phyloP scores from a whole-genome alignment of 805 yeast genomes.

The Trichomonascus vanleenenianus region DNA sequence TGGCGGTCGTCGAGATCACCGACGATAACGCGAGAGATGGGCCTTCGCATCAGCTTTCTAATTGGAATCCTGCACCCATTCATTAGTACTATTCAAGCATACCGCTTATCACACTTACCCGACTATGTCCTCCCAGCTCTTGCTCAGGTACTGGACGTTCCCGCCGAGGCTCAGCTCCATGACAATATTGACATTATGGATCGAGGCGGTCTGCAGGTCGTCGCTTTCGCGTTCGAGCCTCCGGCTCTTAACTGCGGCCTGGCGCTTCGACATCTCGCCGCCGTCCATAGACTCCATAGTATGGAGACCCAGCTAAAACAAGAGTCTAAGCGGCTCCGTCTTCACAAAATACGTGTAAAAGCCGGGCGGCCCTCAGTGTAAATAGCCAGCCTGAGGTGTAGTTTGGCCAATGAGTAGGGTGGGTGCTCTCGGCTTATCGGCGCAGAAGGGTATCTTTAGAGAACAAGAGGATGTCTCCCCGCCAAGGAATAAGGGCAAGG shows the following conservation, averaged over 20 bases:
- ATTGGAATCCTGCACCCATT: slow-evolving; percentile 34
- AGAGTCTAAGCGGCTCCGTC: not conserved
- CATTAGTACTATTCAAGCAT: not conserved
- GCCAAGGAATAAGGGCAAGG: too few species aligned
- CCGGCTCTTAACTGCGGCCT: not conserved
- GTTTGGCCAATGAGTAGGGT: not conserved
- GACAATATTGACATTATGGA: slow-evolving; percentile 46
- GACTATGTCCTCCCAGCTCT: slow-evolving; percentile 71
- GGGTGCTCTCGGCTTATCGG: not conserved
- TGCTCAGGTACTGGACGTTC: slow-evolving; percentile 62
- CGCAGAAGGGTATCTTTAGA: not conserved
- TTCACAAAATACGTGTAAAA: too few species aligned
- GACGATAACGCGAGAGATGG: slow-evolving; percentile 54
- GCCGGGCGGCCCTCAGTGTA: too few species aligned
- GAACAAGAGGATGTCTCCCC: too few species aligned
- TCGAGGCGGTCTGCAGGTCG: slow-evolving; percentile 21
- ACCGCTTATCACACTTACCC: slow-evolving; percentile 33
- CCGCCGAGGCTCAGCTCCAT: slow-evolving; percentile 80
- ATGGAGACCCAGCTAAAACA: not conserved
- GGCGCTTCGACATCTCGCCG: not conserved
- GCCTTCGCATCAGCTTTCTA: slow-evolving; percentile 44
- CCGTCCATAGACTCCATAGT: not conserved
- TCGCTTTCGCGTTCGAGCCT: slow-evolving; percentile 26
- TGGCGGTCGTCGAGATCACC: slow-evolving; percentile 57
- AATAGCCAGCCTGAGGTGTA: too few species aligned